Base-by-base conservation (phyloP, 2,329 filamentous ascomycete species). In the Alternaria dauci region DNA sequence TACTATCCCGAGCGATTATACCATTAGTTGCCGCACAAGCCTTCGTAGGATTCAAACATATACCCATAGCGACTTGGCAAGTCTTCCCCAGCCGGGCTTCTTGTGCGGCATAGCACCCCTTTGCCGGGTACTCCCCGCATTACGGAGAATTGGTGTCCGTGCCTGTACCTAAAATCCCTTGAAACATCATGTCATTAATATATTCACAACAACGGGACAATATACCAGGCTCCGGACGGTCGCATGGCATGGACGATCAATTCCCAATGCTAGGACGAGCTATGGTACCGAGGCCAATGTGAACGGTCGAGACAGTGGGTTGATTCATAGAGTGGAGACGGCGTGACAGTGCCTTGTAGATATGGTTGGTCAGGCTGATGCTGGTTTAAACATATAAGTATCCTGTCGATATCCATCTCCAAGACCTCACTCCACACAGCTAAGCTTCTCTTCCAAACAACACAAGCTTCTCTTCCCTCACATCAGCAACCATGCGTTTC, bases 131-230 rank as follows among this genome's bases (percentile, higher is more conserved):
- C 43, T 44, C 57, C 57, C 57, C 52, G 52, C 57, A 59, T 51
- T 56, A 51, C 52, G 57, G 57, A 59, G 52, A 50, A 59, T 59
- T 51, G 18, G 30, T 18, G 57, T 46, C 57, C 57, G 57, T 55
- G 52, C 52, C 39, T 44, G 26, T 32, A 47, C 28, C 14, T 25
- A 18, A 48, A 41, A 32, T 38, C 44, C 57, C 52, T 55, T 55
- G 57, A 56, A 59, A 56, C 57, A 44, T 25, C 44, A 44, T 55
- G 57, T 56, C 47, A 56, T 59, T 59, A 56, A 59, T 59, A 59
- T 59, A 55, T 38, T 34, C 52, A 50, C 43, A 55, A 50, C 52
- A 50, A 59, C 57, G 52, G 44, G 55, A 50, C 44, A 59, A 59
- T 55, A 59, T 56, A 43, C 57, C 30, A 55, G 28, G 43, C 52